Conservation (phyloP, 1,284 basidiomycete genomes). For the Entoloma clypeatum region DNA sequence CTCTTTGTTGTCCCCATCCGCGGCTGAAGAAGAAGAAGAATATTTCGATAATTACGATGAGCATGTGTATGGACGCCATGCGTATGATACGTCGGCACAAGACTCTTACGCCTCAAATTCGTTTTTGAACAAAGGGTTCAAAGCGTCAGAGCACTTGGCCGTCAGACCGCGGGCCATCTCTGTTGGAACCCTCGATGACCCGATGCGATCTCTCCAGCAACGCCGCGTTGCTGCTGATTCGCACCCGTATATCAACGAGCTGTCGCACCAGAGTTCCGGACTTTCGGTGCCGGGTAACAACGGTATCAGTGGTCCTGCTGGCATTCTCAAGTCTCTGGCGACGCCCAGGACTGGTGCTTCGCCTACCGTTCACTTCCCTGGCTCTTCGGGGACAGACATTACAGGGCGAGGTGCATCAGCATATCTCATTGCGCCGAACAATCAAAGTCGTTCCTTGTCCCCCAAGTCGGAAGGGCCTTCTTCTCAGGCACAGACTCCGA, state of each 20-base stretch:
- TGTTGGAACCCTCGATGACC: conserved; percentile 86
- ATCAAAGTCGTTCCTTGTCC: conserved; percentile 67
- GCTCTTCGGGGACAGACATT: conserved; percentile 53
- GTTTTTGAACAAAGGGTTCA: conserved; percentile 71
- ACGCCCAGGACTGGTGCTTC: conserved; percentile 44
- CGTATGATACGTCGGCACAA: conserved; percentile 55
- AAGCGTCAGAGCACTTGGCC: conserved; percentile 63
- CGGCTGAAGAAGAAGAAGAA: conserved; percentile 68
- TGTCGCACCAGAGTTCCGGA: conserved; percentile 36
- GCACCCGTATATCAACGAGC: conserved; percentile 57
- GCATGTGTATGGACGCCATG: conserved; percentile 46
- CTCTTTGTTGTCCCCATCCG: conserved; percentile 58
- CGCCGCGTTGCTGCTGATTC: conserved; percentile 61
- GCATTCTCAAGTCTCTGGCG: conserved; percentile 55
- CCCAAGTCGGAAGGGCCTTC: conserved; percentile 69
- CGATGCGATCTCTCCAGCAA: conserved; percentile 54
- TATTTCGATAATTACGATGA: conserved; percentile 61
- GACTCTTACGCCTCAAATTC: conserved; percentile 50
- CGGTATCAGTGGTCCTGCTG: conserved; percentile 39
- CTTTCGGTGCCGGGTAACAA: conserved; percentile 42
- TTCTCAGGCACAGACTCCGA: conserved; percentile 84
- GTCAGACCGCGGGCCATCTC: conserved; percentile 86
- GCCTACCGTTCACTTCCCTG: conserved; percentile 68
- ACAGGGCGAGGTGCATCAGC: conserved; percentile 55
- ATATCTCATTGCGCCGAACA: conserved; percentile 62